Evolutionary conservation across 106 monocot genomes (phyloP), one percentile per base, ranked within the genome.

Genomic region (Alisma plantagoaquatica): DNA sequence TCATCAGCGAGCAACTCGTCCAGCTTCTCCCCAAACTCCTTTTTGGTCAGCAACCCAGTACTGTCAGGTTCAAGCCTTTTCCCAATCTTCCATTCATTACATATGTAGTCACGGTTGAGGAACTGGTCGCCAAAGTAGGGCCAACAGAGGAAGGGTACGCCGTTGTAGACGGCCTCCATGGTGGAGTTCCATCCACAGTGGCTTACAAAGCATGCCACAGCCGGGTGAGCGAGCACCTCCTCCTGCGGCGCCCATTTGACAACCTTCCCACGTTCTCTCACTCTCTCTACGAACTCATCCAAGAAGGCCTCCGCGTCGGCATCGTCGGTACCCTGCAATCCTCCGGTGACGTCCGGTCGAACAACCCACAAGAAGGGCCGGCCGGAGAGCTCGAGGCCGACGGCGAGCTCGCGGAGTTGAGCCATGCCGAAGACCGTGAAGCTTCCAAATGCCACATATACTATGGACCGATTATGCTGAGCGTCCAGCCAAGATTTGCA

Each of bases 181-280:
- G 75, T 69, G 12, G 78, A 82, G 60, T 88, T 82, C 82, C 82
- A 82, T 23, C 87, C 78, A 22, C 78, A 75, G 56, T 88, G 87
- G 55, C 73, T 87, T 17, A 87, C 1, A 45, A 87, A 87, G 4
- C 69, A 49, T 1, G 33, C 55, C 14, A 38, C 35, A 38, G 35
- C 35, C 35, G 35, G 9, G 35, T 38, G 35, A 7, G 9, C 35
- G 9, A 38, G 35, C 14, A 38, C 14, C 35, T 14, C 35, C 35
- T 14, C 35, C 35, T 38, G 35, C 35, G 35, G 35, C 35, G 35
- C 35, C 20, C 46, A 17, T n/a, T n/a, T n/a, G n/a, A n/a, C n/a
- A 10, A 47, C 14, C 8, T 7, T 10, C 8, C 0, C 20, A 11
- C 46, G 10, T 7, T 17, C 35, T 14, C 35, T 38, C 35, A 14